Evolutionary conservation across 1,139 yeast species (phyloP).

Genomic region (Pichia sp.): DNA sequence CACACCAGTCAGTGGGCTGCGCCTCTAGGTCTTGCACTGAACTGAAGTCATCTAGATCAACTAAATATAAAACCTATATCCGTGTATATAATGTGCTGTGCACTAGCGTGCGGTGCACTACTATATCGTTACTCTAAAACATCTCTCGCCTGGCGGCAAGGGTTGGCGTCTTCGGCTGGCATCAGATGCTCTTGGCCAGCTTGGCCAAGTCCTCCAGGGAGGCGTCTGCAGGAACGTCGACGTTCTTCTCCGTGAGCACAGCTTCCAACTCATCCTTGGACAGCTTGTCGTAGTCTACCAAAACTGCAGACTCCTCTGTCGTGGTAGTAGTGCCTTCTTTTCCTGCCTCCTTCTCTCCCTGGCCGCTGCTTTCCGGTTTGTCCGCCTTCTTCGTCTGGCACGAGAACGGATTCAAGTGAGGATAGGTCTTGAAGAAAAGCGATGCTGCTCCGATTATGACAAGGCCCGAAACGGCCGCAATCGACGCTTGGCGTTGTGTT

Average conservation of each 20-base stretch:
- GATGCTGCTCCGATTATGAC: constrained; percentile 44
- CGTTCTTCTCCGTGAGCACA: constrained; percentile 40
- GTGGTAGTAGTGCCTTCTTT: neutral
- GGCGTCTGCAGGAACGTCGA: constrained; percentile 46
- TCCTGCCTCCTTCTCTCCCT: constrained; percentile 18
- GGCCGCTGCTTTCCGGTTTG: constrained; percentile 20
- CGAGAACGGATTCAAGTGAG: constrained; percentile 39
- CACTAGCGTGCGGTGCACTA: neutral
- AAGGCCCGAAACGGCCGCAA: constrained; percentile 38
- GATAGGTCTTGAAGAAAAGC: constrained; percentile 47
- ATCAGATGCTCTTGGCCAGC: constrained; percentile 41
- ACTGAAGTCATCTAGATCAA: neutral
- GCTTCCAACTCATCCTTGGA: constrained; percentile 35
- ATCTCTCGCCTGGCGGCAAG: neutral
- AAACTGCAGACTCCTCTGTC: constrained; percentile 7
- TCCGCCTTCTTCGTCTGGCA: constrained; percentile 5
- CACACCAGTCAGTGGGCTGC: neutral
- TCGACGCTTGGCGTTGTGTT: constrained; percentile 26
- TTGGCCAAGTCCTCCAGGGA: constrained; percentile 45
- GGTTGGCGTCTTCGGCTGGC: neutral
- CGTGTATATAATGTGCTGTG: neutral
- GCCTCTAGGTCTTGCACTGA: neutral
- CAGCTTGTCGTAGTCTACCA: constrained; percentile 1
- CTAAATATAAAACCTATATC: neutral
- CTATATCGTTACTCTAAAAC: neutral